Percentiles rank a stretch among this genome's conserved stretches.
Conservation (phyloP, 768 basidiomycete genomes). For the Russula dissimulans region DNA sequence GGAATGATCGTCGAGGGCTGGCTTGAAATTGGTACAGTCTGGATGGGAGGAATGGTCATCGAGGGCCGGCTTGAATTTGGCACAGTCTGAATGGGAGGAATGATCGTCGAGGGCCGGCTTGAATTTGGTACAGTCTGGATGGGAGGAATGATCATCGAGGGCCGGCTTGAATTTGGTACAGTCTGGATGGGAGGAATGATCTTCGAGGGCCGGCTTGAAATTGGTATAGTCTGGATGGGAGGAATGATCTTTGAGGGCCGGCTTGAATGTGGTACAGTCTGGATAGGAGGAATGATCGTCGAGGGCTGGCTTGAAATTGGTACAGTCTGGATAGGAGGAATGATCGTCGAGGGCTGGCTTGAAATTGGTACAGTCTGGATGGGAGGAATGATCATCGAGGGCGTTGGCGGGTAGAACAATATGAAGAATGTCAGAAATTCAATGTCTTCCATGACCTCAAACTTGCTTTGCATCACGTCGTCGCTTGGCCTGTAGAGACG, state of each 20-base stretch:
- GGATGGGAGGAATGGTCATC: not conserved
- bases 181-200: not conserved
- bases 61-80: no score
- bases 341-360: not conserved
- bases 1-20: not conserved
- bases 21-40: no score
- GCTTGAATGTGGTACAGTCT: no score
- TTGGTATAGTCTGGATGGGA: not conserved
- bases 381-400: not conserved
- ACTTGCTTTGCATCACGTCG: conserved; percentile 1
- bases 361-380: not conserved
- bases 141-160: not conserved
- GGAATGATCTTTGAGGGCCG: not conserved
- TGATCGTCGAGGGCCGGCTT: not conserved
- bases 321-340: not conserved
- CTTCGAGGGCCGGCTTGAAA: no score
- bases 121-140: not conserved
- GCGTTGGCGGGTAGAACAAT: not conserved
- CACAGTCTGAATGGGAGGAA: not conserved
- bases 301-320: no score
- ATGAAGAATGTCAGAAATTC: conserved; percentile 7
- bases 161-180: no score
- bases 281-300: not conserved
- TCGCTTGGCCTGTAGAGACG: not conserved
- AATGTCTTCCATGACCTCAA: not conserved